Evolutionary conservation across 2,329 filamentous ascomycete genomes (phyloP).

Genomic region (Fusarium bactridioides): DNA sequence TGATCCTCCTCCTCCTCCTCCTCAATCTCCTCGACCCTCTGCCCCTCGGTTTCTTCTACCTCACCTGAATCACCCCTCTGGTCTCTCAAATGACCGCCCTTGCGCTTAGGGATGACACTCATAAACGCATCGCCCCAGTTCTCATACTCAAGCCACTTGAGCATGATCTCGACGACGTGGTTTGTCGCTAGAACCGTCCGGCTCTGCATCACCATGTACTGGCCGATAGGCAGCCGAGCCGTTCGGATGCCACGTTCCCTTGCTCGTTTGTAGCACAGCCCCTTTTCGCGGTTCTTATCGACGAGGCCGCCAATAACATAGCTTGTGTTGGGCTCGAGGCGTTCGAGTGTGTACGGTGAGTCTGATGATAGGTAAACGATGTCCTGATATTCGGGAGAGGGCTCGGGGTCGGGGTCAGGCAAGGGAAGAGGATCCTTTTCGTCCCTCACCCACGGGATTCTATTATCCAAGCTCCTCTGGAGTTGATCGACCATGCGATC

Average conservation of each 20-base stretch:
- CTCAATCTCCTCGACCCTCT: conserved; percentile 43
- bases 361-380: conserved; percentile 93
- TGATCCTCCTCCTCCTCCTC: conserved; percentile 35
- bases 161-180: conserved; percentile 96
- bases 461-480: conserved; percentile 46
- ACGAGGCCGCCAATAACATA: conserved; percentile 96
- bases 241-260: conserved; percentile 80
- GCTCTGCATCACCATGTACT: conserved; percentile 91
- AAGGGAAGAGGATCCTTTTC: conserved; percentile 46
- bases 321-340: conserved; percentile 84
- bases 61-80: conserved; percentile 39
- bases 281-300: conserved; percentile 96
- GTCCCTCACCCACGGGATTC: conserved; percentile 45
- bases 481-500: conserved; percentile 69
- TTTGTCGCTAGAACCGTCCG: conserved; percentile 90
- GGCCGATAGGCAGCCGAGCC: conserved; percentile 91
- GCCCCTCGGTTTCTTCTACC: conserved; percentile 32
- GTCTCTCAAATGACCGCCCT: conserved; percentile 75
- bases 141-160: conserved; percentile 87
- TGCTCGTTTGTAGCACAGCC: conserved; percentile 87
- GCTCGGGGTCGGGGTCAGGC: conserved; percentile 45
- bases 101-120: conserved; percentile 87
- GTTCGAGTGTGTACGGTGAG: conserved; percentile 82
- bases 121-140: conserved; percentile 94
- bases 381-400: conserved; percentile 47